Evolutionary conservation across 2,329 filamentous ascomycete genomes (phyloP).

Genomic region (Pestalotiopsis sp.): DNA sequence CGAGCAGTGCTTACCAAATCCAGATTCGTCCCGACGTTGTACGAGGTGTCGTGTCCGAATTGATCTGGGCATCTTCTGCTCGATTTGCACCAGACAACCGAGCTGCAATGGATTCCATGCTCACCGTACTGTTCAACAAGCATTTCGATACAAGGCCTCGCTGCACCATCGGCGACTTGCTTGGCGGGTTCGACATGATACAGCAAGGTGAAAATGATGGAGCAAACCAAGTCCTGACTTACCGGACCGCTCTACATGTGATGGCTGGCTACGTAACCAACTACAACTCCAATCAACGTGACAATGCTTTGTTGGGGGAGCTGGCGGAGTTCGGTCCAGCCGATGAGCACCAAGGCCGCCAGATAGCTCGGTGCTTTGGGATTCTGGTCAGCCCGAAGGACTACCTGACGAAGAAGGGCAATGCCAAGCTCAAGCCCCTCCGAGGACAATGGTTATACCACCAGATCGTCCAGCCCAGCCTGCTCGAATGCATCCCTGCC

Average conservation of each 20-base stretch:
- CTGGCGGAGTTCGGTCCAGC: constrained; percentile 20
- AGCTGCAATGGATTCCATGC: constrained; percentile 26
- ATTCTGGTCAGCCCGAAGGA: constrained; percentile 30
- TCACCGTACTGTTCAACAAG: constrained; percentile 31
- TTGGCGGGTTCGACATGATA: neutral
- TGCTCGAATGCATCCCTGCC: constrained; percentile 43
- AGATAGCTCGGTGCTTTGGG: constrained; percentile 28
- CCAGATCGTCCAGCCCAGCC: constrained; percentile 33
- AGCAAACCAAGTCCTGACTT: neutral
- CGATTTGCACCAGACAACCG: constrained; percentile 18
- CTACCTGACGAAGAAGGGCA: constrained; percentile 27
- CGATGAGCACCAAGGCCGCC: constrained; percentile 24
- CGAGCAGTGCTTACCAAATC: neutral
- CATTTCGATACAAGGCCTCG: neutral
- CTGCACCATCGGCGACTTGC: too few relatives aligned
- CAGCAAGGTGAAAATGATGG: neutral
- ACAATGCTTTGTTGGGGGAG: constrained; percentile 24
- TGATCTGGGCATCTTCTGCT: neutral
- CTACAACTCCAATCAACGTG: constrained; percentile 18
- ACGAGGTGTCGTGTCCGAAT: constrained; percentile 17
- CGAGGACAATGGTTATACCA: constrained; percentile 30
- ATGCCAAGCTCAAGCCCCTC: constrained; percentile 28
- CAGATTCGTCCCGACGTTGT: constrained; percentile 24
- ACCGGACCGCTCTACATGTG: constrained; percentile 27
- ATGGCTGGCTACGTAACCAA: constrained; percentile 32